Evolutionary conservation across 306 rosid genomes (phyloP).

Genomic region (Prosopis cineraria): DNA sequence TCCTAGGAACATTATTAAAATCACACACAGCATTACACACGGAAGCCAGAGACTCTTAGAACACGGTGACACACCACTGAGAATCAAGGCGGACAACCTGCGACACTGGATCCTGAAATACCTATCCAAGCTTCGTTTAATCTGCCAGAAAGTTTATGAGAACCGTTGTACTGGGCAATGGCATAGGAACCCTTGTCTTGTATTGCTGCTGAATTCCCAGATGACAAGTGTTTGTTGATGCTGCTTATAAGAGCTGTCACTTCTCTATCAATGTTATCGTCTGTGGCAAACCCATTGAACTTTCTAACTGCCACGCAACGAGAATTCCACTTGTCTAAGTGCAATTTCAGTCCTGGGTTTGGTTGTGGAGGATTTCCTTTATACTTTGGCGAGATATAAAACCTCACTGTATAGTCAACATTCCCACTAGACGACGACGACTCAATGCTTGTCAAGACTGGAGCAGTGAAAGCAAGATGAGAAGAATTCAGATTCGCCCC

Average conservation of each 20-base stretch:
- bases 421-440: conserved; percentile 20
- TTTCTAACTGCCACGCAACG: conserved; percentile 66
- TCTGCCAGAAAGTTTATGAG: conserved; percentile 40
- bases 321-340: conserved; percentile 54
- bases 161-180: conserved; percentile 76
- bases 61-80: neutral
- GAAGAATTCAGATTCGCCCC: conserved; percentile 62
- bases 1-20: conserved; percentile 4
- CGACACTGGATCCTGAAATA: conserved; percentile 42
- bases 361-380: conserved; percentile 57
- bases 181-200: conserved; percentile 45
- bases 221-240: conserved; percentile 39
- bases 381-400: conserved; percentile 44
- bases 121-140: conserved; percentile 77
- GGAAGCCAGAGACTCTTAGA: neutral
- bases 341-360: conserved; percentile 53
- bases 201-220: conserved; percentile 16
- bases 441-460: conserved; percentile 56
- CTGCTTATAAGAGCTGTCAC: conserved; percentile 50
- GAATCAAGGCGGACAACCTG: conserved; percentile 38
- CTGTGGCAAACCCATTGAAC: conserved; percentile 71
- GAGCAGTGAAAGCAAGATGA: conserved; percentile 55
- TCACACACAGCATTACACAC: neutral
- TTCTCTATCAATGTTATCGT: conserved; percentile 54
- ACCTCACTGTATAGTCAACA: conserved; percentile 42